These are phyloP conservation scores for Aristolochia contorta DNA, from an alignment of 164 flowering plant genomes.

Conservation along the genomic window DNA sequence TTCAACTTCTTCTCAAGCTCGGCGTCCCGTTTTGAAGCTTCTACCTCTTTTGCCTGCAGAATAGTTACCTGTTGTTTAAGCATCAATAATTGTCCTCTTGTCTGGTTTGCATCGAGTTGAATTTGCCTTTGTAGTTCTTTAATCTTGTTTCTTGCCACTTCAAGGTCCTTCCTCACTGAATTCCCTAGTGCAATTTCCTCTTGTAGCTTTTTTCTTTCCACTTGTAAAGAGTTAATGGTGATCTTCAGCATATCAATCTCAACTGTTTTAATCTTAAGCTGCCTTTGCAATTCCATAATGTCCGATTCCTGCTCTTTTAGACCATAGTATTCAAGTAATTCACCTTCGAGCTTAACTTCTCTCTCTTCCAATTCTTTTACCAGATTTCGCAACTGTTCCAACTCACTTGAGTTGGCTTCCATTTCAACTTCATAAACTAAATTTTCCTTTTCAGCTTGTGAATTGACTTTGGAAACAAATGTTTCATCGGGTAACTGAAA, in stretches of 20 bases:
- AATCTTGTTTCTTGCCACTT: slow-evolving; percentile 68
- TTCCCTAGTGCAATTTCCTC: slow-evolving; percentile 53
- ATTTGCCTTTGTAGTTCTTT: slow-evolving; percentile 89
- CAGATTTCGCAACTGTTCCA: slow-evolving; percentile 55
- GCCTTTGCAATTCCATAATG: slow-evolving; percentile 64
- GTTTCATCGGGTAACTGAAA: slow-evolving; percentile 46
- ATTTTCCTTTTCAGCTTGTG: slow-evolving; percentile 37
- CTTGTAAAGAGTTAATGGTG: slow-evolving; percentile 69
- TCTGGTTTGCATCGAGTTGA: slow-evolving; percentile 86
- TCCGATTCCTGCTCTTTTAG: slow-evolving; percentile 88
- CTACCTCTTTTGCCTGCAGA: slow-evolving; percentile 74
- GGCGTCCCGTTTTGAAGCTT: slow-evolving; percentile 58
- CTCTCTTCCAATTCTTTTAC: slow-evolving; percentile 89
- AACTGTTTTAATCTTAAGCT: slow-evolving; percentile 80
- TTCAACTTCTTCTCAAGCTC: slow-evolving; percentile 75
- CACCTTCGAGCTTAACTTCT: slow-evolving; percentile 92
- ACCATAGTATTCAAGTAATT: slow-evolving; percentile 88
- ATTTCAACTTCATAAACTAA: slow-evolving; percentile 55
- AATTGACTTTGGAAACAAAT: slow-evolving; percentile 19
- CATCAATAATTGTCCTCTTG: slow-evolving; percentile 76
- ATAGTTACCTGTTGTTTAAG: slow-evolving; percentile 83
- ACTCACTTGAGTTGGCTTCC: slow-evolving; percentile 63
- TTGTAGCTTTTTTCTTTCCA: slow-evolving; percentile 86
- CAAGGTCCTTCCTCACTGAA: slow-evolving; percentile 58
- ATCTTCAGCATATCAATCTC: slow-evolving; percentile 85